Percentiles rank a stretch among this genome's conserved stretches.
Conservation (phyloP, 1,284 basidiomycete species). For the Cutaneotrichosporon dermatis region DNA sequence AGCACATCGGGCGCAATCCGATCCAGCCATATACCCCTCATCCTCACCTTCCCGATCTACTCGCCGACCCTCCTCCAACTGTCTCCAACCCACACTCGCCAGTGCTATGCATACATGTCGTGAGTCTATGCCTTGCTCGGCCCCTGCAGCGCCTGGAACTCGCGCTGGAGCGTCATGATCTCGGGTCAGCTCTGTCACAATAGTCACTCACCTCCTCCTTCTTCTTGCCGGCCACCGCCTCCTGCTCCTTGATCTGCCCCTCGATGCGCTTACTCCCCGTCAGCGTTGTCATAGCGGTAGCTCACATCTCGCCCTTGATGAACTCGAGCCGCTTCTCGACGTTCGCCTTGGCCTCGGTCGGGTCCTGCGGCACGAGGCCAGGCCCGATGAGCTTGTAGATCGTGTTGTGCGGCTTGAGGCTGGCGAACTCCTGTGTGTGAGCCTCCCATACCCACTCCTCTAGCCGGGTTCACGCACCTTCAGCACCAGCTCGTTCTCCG, state of each 20-base stretch:
- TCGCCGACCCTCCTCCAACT: too few relatives aligned
- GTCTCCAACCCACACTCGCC: too few relatives aligned
- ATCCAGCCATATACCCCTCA: too few relatives aligned
- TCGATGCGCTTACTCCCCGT: constrained; percentile 71
- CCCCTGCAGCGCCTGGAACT: constrained; percentile 40
- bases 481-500: constrained; percentile 87
- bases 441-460: not conserved
- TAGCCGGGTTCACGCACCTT: constrained; percentile 57
- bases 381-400: constrained; percentile 93
- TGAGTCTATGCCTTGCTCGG: constrained; percentile 18
- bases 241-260: constrained; percentile 67
- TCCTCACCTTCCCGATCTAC: too few relatives aligned
- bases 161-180: constrained; percentile 44
- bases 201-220: constrained; percentile 63
- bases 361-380: constrained; percentile 85
- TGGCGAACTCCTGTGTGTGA: constrained; percentile 70
- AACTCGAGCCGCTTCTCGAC: constrained; percentile 89
- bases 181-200: constrained; percentile 12
- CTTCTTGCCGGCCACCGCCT: constrained; percentile 68
- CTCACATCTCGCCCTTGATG: constrained; percentile 84
- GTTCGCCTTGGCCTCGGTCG: constrained; percentile 78
- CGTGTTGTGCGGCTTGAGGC: constrained; percentile 68
- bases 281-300: constrained; percentile 17
- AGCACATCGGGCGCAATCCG: too few relatives aligned
- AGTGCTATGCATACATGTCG: constrained; percentile 8